Percentiles rank a stretch among this genome's conserved stretches.
Conservation (phyloP, 2,329 filamentous ascomycete species). For the Colletotrichum australisinense region DNA sequence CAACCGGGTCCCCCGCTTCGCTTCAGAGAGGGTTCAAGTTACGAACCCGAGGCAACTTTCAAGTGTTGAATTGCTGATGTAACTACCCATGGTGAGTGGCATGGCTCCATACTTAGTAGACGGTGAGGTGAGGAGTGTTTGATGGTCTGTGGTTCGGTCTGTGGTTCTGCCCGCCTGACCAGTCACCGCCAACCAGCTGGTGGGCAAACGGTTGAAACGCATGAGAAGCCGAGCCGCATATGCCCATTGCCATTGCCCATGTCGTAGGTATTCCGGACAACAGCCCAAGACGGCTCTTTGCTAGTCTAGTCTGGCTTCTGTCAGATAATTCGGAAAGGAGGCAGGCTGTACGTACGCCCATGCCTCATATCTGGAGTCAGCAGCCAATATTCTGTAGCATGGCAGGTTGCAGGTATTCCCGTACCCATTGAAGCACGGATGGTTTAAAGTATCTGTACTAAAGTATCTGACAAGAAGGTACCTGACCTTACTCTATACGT, state of each 20-base stretch:
- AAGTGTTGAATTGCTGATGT: neutral
- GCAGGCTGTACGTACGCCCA: neutral
- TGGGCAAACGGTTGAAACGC: constrained; percentile 28
- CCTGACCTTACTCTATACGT: no score
- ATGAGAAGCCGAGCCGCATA: neutral
- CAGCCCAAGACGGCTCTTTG: neutral
- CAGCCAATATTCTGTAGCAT: neutral
- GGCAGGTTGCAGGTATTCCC: neutral
- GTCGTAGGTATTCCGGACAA: neutral
- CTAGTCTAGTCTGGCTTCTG: neutral
- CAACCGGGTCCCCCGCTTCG: neutral
- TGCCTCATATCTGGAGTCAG: neutral
- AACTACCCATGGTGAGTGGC: neutral
- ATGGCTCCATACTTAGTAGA: neutral
- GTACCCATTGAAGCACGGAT: neutral
- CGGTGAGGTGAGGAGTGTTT: neutral
- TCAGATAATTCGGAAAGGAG: neutral
- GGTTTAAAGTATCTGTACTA: neutral
- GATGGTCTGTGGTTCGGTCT: neutral
- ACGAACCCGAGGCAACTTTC: neutral
- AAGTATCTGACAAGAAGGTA: neutral
- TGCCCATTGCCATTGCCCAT: neutral
- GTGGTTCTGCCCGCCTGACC: neutral
- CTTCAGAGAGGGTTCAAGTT: neutral
- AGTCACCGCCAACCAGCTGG: no score